phyloP scores from a whole-genome alignment of 768 basidiomycete genomes.

The Mycena belliarum region DNA sequence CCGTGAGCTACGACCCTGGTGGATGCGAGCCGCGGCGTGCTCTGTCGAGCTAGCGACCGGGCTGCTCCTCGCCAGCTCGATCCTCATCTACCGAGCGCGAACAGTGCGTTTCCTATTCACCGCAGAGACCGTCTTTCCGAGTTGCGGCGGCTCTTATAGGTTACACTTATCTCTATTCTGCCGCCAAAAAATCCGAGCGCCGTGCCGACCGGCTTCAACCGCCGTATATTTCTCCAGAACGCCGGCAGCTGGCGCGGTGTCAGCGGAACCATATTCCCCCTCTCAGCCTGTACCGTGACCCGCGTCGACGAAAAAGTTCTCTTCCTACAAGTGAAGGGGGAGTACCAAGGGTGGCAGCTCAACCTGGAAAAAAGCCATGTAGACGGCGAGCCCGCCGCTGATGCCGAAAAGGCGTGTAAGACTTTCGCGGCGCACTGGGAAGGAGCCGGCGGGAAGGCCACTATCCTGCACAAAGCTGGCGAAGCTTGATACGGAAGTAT shows the following conservation, averaged over 20 bases:
- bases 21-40: slow-evolving; percentile 10
- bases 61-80: neutral
- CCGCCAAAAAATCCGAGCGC: slow-evolving; percentile 10
- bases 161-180: slow-evolving; percentile 7
- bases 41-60: slow-evolving; percentile 15
- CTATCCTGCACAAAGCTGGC: slow-evolving; percentile 12
- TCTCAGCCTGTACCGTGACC: slow-evolving; percentile 19
- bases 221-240: slow-evolving; percentile 18
- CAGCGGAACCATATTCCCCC: slow-evolving; percentile 19
- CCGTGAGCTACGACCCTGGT: slow-evolving; percentile 4
- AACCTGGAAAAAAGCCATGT: slow-evolving; percentile 3
- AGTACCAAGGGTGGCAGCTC: slow-evolving; percentile 14
- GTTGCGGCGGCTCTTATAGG: neutral
- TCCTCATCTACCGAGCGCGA: slow-evolving; percentile 14
- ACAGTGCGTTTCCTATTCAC: slow-evolving; percentile 5
- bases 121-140: neutral
- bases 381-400: neutral
- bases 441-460: slow-evolving; percentile 14
- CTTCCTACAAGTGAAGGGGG: slow-evolving; percentile 11
- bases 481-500: too few relatives aligned
- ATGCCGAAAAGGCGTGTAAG: slow-evolving; percentile 9
- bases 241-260: slow-evolving; percentile 15
- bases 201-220: neutral
- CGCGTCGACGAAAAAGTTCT: slow-evolving; percentile 12
- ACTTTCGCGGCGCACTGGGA: slow-evolving; percentile 5